These are phyloP conservation scores for Colletotrichum gigasporum DNA, from an alignment of 2,329 filamentous ascomycete species.

Conservation along the genomic window DNA sequence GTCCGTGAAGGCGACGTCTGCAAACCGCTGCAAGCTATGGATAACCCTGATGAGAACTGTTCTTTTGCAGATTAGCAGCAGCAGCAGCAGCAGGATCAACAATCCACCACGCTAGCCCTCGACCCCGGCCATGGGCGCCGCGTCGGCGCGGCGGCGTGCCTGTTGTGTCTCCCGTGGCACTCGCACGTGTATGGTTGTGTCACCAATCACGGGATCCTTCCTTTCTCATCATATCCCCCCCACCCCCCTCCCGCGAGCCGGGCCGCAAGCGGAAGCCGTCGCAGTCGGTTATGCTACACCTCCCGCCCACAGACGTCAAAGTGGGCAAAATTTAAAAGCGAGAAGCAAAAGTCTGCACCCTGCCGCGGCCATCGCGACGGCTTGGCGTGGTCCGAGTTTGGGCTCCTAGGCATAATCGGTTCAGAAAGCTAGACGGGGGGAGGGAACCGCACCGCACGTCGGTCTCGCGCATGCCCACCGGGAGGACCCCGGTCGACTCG, in stretches of 20 bases:
- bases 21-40: too few relatives aligned
- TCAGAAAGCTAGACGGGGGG: conserved; percentile 2
- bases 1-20: too few relatives aligned
- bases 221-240: too few relatives aligned
- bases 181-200: too few relatives aligned
- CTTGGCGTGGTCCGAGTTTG: conserved; percentile 6
- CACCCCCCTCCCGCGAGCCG: too few relatives aligned
- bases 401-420: conserved; percentile 6
- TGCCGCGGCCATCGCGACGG: neutral
- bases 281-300: too few relatives aligned
- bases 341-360: neutral
- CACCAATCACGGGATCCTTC: too few relatives aligned
- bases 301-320: too few relatives aligned
- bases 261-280: neutral
- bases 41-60: too few relatives aligned
- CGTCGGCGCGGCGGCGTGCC: neutral
- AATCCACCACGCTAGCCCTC: neutral
- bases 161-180: neutral
- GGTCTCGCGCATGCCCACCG: neutral
- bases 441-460: conserved; percentile 5
- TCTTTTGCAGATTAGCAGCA: too few relatives aligned
- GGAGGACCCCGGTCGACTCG: neutral
- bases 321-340: too few relatives aligned
- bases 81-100: too few relatives aligned
- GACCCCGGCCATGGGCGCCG: neutral